These are phyloP conservation scores for Calonectria hongkongensis DNA, from an alignment of 2,329 filamentous ascomycete species.

Conservation along the genomic window DNA sequence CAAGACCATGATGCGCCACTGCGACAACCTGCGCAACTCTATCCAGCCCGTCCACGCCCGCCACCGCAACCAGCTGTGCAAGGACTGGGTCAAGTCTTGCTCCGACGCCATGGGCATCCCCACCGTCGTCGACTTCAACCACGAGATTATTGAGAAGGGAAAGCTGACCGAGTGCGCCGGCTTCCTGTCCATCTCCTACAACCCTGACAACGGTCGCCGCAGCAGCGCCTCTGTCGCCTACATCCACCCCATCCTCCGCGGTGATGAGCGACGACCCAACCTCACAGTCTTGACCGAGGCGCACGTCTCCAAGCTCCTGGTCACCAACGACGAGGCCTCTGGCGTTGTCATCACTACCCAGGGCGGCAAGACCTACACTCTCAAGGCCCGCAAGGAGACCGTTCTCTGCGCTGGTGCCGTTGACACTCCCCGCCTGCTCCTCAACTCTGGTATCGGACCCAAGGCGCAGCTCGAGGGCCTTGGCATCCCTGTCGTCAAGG, in stretches of 20 bases:
- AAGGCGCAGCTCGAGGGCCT: conserved; percentile 71
- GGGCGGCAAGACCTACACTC: conserved; percentile 70
- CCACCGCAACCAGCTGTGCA: conserved; percentile 92
- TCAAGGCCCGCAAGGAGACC: conserved; percentile 83
- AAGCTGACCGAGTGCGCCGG: conserved; percentile 85
- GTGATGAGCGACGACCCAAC: conserved; percentile 88
- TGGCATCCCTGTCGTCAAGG: conserved; percentile 72
- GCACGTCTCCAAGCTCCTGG: conserved; percentile 89
- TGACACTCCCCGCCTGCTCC: conserved; percentile 83
- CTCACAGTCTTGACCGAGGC: conserved; percentile 90
- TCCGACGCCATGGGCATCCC: conserved; percentile 87
- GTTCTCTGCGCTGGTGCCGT: conserved; percentile 88
- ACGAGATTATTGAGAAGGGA: conserved; percentile 84
- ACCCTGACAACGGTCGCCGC: conserved; percentile 89
- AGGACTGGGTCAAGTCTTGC: conserved; percentile 91
- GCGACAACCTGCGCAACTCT: conserved; percentile 92
- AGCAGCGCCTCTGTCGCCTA: conserved; percentile 94
- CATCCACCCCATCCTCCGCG: conserved; percentile 91
- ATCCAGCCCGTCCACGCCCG: conserved; percentile 90
- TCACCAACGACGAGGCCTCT: conserved; percentile 81
- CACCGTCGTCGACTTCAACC: conserved; percentile 89
- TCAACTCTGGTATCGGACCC: conserved; percentile 75
- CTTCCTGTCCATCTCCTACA: conserved; percentile 94
- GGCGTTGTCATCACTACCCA: conserved; percentile 81
- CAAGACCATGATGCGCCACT: conserved; percentile 85